A percentile compares a stretch with the other conserved stretches of the same genome.
Evolutionary conservation across 768 basidiomycete species (phyloP).

Genomic region (Psilocybe sp.): DNA sequence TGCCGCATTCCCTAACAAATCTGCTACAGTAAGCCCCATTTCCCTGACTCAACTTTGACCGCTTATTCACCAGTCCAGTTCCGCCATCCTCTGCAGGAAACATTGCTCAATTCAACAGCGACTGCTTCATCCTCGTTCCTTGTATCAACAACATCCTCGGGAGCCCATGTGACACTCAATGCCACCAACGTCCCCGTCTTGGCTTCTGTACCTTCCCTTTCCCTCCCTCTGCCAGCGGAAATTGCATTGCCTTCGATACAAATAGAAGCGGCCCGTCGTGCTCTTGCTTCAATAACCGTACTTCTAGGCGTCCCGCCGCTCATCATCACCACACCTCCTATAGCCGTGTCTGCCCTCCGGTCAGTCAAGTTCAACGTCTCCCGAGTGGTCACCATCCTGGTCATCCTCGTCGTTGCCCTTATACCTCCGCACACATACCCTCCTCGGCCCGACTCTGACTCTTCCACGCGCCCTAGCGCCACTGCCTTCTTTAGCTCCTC

Average conservation of each 20-base stretch:
- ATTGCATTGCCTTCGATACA: conserved; percentile 22
- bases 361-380: conserved; percentile 43
- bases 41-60: conserved; percentile 2
- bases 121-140: neutral
- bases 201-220: conserved; percentile 11
- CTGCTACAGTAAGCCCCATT: conserved; percentile 32
- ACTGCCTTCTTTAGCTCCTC: conserved; percentile 14
- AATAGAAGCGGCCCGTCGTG: conserved; percentile 30
- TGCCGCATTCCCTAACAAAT: conserved; percentile 38
- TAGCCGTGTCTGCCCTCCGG: conserved; percentile 47
- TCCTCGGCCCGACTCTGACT: neutral
- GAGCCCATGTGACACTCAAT: conserved; percentile 4
- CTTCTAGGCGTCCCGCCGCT: conserved; percentile 58
- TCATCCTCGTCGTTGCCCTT: conserved; percentile 43
- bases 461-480: conserved; percentile 1
- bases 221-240: conserved; percentile 11
- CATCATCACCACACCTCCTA: conserved; percentile 51
- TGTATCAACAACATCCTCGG: neutral
- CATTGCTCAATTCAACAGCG: conserved; percentile 1
- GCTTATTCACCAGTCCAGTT: conserved; percentile 22
- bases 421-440: conserved; percentile 30
- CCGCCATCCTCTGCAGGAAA: conserved; percentile 9
- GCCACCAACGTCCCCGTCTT: conserved; percentile 15
- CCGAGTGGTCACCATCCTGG: conserved; percentile 36
- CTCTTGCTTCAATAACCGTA: conserved; percentile 50